Evolutionary conservation across 164 flowering plant genomes (phyloP), one percentile per base, ranked within the genome.

Genomic region (Magnolia officinalis): DNA sequence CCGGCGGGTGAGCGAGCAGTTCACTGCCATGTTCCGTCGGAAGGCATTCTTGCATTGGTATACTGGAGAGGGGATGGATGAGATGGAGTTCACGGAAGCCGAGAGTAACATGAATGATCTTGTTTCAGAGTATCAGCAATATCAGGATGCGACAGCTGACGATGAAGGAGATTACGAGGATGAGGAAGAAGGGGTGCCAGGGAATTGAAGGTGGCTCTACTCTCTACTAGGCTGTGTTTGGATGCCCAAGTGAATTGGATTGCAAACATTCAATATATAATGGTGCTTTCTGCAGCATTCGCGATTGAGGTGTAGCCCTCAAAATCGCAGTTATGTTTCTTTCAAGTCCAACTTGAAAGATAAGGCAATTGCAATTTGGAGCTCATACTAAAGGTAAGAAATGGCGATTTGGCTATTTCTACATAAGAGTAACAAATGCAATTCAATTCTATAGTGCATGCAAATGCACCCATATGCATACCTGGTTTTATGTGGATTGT

Each of bases 61-160:
- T 37, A 69, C 71, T 69, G 71, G 71, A 49, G 71, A 69, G 23
- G 75, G 75, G 23, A 73, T 73, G 75, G 75, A 73, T 37, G 75
- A 73, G 75, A 73, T 73, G 75, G 75, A 73, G 50, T 73, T 91
- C 79, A 91, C 93, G 0, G 95, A 91, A 74, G 95, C 96, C 0
- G 96, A 91, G 82, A 91, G 96, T 82, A 91, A 91, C 75, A 92
- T 90, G 94, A 69, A 69, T 69, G 71, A 69, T 37, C 50, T 69
- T 13, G 71, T 69, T 24, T 29, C 71, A 1, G 71, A 92, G 82
- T 92, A 92, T 78, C 97, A 92, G 84, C 97, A 92, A 45, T 92
- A 92, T 84, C 95, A 92, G 84, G 97, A 92, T 79, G 97, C 97
- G n/a, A 90, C 92, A 1, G 93, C 87, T 1, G 93, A 92, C 13